Base-by-base conservation (phyloP, 352 stramenopile species). In the Blastocystis sp. region DNA sequence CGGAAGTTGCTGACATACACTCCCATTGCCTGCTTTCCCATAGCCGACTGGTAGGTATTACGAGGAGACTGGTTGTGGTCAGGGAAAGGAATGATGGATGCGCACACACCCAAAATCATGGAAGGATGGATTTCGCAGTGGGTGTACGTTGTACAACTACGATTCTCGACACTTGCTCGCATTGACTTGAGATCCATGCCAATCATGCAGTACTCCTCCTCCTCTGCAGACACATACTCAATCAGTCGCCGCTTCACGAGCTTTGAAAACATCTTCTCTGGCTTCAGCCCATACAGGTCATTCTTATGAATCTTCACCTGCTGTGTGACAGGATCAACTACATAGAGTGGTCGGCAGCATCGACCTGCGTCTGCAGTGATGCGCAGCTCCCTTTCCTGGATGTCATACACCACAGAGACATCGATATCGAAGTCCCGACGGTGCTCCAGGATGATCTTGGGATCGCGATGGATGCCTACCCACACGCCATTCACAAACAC, bases 21-120 rank as follows among this genome's bases (percentile, higher is more conserved):
- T 92, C 95, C 95, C 97, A 99, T 99, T 45, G 98, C 97, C 92
- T 99, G 98, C 93, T 99, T 99, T 66, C 98, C 98, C 98, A 99
- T 99, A 90, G 97, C 96, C 90, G 94, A 97, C 92, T 99, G 97
- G 91, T 99, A 99, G 43, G 97, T 99, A 93, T 99, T 99, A 95
- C 98, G 95, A 70, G 98, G 98, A 92, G 95, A 98, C 93, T 99
- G 98, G 92, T 99, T 99, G 94, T 99, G 97, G 93, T 99, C 96
- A 0, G 98, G 97, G 93, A 99, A 99, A 24, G 98, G 98, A 94
- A 99, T 99, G 91, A 99, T 99, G 87, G 95, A 98, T 45, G 97
- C 97, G 92, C 96, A 99, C 87, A 99, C 97, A 66, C 97, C 97
- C 4, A 99, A 92, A 91, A 99, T 99, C 96, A 99, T 99, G 39